Conservation (phyloP, 169 alveolate species). For the Toxoplasma gondii region DNA sequence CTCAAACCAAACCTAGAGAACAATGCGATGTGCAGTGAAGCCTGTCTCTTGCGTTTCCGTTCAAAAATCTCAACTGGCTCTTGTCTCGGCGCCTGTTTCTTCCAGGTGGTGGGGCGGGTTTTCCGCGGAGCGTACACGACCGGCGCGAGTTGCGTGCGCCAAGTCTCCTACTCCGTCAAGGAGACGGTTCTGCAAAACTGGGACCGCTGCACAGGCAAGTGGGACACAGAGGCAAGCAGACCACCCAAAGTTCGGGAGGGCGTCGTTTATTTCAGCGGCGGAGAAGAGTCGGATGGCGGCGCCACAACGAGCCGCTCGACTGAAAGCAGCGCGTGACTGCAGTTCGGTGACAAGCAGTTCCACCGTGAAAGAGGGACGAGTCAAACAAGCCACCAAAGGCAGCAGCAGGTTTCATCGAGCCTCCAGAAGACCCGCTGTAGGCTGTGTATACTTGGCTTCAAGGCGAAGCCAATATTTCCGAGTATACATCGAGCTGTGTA, state of each 20-base stretch:
- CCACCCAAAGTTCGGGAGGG: not conserved
- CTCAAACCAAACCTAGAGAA: too few relatives aligned
- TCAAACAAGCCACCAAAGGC: too few relatives aligned
- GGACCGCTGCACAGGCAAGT: slow-evolving; percentile 34
- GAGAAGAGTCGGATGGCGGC: slow-evolving; percentile 1
- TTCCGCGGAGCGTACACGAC: slow-evolving; percentile 39
- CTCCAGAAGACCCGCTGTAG: too few relatives aligned
- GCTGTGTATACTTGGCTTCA: too few relatives aligned
- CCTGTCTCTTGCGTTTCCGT: too few relatives aligned
- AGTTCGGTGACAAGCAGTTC: too few relatives aligned
- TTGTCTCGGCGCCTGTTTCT: too few relatives aligned
- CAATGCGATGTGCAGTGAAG: too few relatives aligned
- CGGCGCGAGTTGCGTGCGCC: not conserved
- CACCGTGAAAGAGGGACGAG: too few relatives aligned
- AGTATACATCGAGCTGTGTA: too few relatives aligned
- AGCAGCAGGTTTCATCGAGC: too few relatives aligned
- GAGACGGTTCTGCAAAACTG: slow-evolving; percentile 4
- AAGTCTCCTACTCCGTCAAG: not conserved
- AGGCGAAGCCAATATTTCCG: not conserved
- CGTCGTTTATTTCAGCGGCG: slow-evolving; percentile 25
- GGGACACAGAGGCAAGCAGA: slow-evolving; percentile 27
- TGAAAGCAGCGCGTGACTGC: not conserved
- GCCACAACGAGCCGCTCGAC: not conserved
- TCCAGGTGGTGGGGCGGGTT: slow-evolving; percentile 26
- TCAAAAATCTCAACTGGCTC: too few relatives aligned